A percentile compares a stretch with the other conserved stretches of the same genome.
Evolutionary conservation across 2,329 filamentous ascomycete species (phyloP).

Genomic region (Colletotrichum melonis): DNA sequence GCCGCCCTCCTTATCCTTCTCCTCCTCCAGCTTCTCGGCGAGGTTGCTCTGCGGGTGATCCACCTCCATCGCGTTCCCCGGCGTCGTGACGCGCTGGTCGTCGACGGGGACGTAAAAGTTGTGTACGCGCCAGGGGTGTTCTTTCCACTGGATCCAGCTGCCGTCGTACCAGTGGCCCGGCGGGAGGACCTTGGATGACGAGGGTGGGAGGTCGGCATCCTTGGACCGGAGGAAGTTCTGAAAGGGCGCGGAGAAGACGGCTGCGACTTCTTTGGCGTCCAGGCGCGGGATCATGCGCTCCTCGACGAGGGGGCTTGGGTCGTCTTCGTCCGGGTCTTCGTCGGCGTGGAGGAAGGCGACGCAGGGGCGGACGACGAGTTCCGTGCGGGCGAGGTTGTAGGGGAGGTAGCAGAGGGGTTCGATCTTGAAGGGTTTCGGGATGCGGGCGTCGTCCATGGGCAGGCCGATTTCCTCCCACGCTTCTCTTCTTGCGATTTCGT

Average conservation of each 20-base stretch:
- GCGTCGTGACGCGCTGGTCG: conserved; percentile 75
- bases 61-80: conserved; percentile 45
- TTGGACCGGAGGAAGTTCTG: conserved; percentile 78
- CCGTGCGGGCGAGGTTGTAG: conserved; percentile 77
- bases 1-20: conserved; percentile 54
- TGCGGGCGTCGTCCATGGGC: conserved; percentile 73
- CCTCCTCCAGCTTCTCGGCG: conserved; percentile 54
- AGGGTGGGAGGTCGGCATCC: conserved; percentile 62
- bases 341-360: conserved; percentile 81
- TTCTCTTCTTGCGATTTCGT: conserved; percentile 88
- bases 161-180: conserved; percentile 86
- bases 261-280: conserved; percentile 91
- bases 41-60: conserved; percentile 56
- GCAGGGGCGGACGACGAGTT: conserved; percentile 80
- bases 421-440: conserved; percentile 83
- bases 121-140: conserved; percentile 84
- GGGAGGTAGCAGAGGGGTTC: conserved; percentile 91
- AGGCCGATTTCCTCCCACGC: conserved; percentile 95
- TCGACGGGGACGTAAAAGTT: conserved; percentile 90
- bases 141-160: conserved; percentile 83
- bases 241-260: conserved; percentile 92
- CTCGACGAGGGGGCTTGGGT: conserved; percentile 62
- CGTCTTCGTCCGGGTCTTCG: conserved; percentile 47
- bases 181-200: conserved; percentile 51
- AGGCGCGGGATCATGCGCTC: conserved; percentile 81